phyloP scores from a whole-genome alignment of 192 early-diverging fungal species.

The Gigaspora rosea region DNA sequence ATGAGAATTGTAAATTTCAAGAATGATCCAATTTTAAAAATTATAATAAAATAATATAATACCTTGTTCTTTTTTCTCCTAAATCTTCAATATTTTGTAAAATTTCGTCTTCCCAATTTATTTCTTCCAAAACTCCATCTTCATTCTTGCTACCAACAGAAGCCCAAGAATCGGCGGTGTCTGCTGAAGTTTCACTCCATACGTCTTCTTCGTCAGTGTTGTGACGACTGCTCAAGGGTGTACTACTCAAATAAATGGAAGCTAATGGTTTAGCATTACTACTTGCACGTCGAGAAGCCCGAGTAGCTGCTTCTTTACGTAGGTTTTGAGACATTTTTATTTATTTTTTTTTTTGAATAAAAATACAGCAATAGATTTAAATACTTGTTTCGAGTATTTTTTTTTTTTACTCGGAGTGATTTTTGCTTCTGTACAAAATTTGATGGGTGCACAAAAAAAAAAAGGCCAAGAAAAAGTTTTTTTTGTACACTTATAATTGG shows the following conservation, averaged over 20 bases:
- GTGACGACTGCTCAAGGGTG: constrained; percentile 16
- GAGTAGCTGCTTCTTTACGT: constrained; percentile 22
- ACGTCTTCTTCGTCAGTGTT: constrained; percentile 27
- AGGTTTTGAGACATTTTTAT: constrained; percentile 21
- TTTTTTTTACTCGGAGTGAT: too few species aligned
- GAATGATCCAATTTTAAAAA: background rate
- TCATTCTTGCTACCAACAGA: background rate
- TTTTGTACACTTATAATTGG: too few species aligned
- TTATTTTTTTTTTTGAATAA: background rate
- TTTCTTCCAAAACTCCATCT: background rate
- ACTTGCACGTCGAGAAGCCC: constrained; percentile 6
- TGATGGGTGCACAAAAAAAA: too few species aligned
- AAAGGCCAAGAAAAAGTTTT: too few species aligned
- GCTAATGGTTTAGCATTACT: background rate
- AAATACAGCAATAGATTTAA: too few species aligned
- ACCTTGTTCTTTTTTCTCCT: constrained; percentile 56
- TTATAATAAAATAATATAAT: background rate
- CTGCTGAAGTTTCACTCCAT: constrained; percentile 30
- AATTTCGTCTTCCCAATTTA: constrained; percentile 49
- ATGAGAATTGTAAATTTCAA: background rate
- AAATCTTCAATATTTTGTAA: constrained; percentile 55
- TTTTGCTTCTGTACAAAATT: too few species aligned
- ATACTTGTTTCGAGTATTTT: too few species aligned
- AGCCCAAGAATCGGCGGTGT: constrained; percentile 27
- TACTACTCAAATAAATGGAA: background rate